Conservation (phyloP, 495 filamentous ascomycete species). For the Durotheca rogersii region DNA sequence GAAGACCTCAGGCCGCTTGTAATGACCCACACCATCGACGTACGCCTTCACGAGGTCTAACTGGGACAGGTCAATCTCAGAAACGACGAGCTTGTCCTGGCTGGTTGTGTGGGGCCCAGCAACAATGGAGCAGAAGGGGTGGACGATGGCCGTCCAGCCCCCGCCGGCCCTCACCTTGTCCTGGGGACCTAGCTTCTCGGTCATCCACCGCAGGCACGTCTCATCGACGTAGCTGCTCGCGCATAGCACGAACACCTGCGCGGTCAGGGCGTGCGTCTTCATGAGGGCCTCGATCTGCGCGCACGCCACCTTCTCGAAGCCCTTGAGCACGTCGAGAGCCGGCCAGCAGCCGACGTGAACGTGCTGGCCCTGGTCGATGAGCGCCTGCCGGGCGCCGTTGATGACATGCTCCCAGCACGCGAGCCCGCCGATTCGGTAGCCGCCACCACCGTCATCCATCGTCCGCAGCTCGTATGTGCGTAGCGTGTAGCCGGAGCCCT, state of each 20-base stretch:
- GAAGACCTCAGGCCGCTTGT: constrained; percentile 44
- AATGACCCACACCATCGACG: constrained; percentile 44
- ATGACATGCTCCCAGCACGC: constrained; percentile 54
- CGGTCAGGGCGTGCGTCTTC: constrained; percentile 47
- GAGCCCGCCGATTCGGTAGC: constrained; percentile 46
- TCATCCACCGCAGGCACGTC: constrained; percentile 45
- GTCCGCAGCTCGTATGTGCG: constrained; percentile 23
- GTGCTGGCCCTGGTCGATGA: constrained; percentile 42
- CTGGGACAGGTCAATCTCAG: constrained; percentile 43
- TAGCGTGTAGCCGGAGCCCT: constrained; percentile 44
- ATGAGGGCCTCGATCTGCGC: constrained; percentile 48
- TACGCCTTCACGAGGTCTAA: constrained; percentile 42
- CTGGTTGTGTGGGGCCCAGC: constrained; percentile 38
- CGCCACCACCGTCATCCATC: constrained; percentile 18
- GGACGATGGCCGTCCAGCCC: constrained; percentile 42
- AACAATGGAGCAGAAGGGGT: constrained; percentile 39
- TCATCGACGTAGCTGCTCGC: constrained; percentile 45
- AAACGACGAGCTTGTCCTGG: constrained; percentile 38
- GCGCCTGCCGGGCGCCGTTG: constrained; percentile 45
- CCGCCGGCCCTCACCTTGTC: constrained; percentile 42
- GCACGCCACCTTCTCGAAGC: constrained; percentile 38
- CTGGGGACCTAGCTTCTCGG: constrained; percentile 42
- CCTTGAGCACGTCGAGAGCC: constrained; percentile 41
- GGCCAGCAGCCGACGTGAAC: constrained; percentile 47
- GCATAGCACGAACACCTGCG: constrained; percentile 43